These are phyloP conservation scores for Aspergillus sclerotialis DNA, from an alignment of 2,329 filamentous ascomycete genomes.

Conservation along the genomic window DNA sequence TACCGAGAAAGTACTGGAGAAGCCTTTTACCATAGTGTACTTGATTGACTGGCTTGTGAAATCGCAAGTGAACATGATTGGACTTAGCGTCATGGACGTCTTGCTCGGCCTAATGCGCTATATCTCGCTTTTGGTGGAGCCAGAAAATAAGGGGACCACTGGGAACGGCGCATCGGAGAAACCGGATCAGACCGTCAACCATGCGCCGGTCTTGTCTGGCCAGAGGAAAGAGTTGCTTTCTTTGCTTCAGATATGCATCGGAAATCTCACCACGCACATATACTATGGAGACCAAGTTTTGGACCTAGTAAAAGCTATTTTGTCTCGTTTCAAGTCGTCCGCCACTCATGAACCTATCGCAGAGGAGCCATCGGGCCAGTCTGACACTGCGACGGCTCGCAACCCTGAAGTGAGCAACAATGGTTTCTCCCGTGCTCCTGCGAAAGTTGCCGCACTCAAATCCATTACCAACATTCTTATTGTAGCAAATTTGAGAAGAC, in stretches of 20 bases:
- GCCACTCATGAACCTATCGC: conserved; percentile 37
- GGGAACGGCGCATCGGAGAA: conserved; percentile 16
- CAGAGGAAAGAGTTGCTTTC: conserved; percentile 57
- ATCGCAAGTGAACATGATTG: conserved; percentile 88
- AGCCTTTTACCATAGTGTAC: conserved; percentile 67
- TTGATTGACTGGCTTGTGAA: conserved; percentile 77
- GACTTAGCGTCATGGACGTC: conserved; percentile 92
- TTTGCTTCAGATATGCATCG: conserved; percentile 73
- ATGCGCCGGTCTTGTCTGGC: conserved; percentile 37
- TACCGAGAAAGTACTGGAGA: conserved; percentile 62
- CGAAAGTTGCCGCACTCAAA: conserved; percentile 60
- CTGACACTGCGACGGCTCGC: conserved; percentile 40
- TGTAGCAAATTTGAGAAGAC: conserved; percentile 66
- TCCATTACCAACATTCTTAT: conserved; percentile 75
- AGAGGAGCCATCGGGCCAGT: conserved; percentile 42
- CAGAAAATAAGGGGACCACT: conserved; percentile 31
- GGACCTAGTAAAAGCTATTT: conserved; percentile 81
- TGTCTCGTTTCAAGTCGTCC: conserved; percentile 68
- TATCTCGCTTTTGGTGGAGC: conserved; percentile 68
- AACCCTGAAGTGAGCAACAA: conserved; percentile 31
- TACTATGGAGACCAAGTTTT: conserved; percentile 96
- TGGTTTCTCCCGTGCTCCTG: conserved; percentile 55
- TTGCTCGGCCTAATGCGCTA: conserved; percentile 78
- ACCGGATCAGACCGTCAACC: conserved; percentile 4
- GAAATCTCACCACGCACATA: conserved; percentile 85